Percentiles rank a stretch among this genome's conserved stretches.
Conservation (phyloP, 805 yeast species). For the Lachancea thermotolerans region DNA sequence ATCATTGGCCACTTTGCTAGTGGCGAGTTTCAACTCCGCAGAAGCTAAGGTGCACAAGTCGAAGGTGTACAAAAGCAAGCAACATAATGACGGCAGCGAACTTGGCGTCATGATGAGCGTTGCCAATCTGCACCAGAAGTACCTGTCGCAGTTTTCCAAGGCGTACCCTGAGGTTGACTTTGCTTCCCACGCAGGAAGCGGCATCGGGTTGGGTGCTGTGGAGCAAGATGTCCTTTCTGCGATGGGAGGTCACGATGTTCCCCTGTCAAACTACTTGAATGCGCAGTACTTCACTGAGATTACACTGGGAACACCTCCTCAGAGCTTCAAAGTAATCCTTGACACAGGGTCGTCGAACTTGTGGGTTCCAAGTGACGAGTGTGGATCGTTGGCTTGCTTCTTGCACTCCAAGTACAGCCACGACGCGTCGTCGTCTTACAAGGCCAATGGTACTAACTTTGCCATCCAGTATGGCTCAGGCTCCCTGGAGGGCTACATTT, state of each 20-base stretch:
- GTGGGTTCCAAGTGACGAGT: constrained; percentile 90
- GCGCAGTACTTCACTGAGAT: constrained; percentile 96
- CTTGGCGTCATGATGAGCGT: constrained; percentile 20
- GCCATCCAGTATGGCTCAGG: constrained; percentile 91
- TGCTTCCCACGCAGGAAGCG: constrained; percentile 13
- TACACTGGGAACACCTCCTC: constrained; percentile 87
- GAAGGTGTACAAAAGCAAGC: constrained; percentile 53
- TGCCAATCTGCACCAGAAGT: constrained; percentile 54
- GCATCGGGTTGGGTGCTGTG: no score
- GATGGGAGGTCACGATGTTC: constrained; percentile 56
- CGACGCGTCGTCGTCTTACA: constrained; percentile 71
- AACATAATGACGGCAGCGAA: constrained; percentile 33
- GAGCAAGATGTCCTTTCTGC: constrained; percentile 3
- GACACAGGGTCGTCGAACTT: constrained; percentile 96
- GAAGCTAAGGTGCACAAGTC: constrained; percentile 50
- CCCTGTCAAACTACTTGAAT: constrained; percentile 86
- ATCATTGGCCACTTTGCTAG: constrained; percentile 25
- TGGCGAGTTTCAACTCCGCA: constrained; percentile 23
- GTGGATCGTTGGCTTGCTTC: constrained; percentile 92
- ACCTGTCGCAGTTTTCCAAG: constrained; percentile 43
- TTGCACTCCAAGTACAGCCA: constrained; percentile 89
- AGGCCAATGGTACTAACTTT: constrained; percentile 80
- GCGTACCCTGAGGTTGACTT: constrained; percentile 37
- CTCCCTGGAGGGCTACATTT: constrained; percentile 82
- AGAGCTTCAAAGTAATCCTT: constrained; percentile 83